A percentile compares a stretch with the other conserved stretches of the same genome.
These are phyloP conservation scores for Ceratobasidium sp. DNA, from an alignment of 1,284 basidiomycete genomes.

Conservation along the genomic window DNA sequence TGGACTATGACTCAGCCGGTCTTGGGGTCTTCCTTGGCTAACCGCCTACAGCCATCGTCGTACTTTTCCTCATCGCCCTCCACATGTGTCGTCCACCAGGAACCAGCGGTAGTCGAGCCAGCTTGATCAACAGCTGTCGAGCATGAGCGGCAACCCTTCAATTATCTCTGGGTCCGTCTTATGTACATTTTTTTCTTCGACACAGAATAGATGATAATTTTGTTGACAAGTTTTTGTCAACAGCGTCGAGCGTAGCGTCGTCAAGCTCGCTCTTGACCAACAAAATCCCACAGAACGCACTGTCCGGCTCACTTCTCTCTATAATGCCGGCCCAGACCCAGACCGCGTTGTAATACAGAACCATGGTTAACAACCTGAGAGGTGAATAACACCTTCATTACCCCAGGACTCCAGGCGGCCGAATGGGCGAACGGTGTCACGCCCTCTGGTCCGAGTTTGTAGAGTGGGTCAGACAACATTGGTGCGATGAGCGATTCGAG, in stretches of 20 bases:
- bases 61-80: background rate
- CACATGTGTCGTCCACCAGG: constrained; percentile 16
- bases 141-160: no score
- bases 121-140: no score
- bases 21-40: background rate
- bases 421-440: no score
- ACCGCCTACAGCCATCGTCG: background rate
- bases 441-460: no score
- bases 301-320: constrained; percentile 77
- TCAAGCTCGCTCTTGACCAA: constrained; percentile 47
- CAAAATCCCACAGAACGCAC: constrained; percentile 68
- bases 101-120: constrained; percentile 1
- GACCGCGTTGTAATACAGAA: constrained; percentile 88
- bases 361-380: constrained; percentile 76
- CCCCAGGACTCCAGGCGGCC: no score
- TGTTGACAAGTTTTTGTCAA: background rate
- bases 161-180: background rate
- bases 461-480: no score
- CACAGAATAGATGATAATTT: no score
- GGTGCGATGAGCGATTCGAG: no score
- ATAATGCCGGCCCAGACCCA: constrained; percentile 84
- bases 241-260: background rate
- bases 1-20: background rate
- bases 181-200: background rate
- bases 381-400: no score